Conservation (phyloP, 2,329 filamentous ascomycete species). For the Hirsutella minnesotensis region DNA sequence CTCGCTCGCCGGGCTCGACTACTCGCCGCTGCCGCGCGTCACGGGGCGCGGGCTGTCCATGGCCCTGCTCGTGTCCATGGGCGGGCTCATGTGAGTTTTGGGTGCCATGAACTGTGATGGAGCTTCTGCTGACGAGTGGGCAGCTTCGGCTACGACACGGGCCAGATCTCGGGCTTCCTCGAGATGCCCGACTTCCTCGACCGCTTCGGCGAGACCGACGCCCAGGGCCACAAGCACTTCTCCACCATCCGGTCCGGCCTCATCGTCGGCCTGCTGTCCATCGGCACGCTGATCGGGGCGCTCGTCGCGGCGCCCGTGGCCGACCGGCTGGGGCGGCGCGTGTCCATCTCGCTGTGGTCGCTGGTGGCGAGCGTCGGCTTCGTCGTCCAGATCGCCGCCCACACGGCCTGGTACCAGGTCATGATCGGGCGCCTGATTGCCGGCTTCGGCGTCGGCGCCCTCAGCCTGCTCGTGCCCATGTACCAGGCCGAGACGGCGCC, state of each 20-base stretch:
- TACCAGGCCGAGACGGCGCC: constrained; percentile 59
- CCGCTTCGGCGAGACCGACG: constrained; percentile 37
- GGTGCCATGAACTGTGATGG: no score
- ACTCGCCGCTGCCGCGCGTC: constrained; percentile 29
- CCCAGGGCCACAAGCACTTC: constrained; percentile 33
- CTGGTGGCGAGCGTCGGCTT: constrained; percentile 53
- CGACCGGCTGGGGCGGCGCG: constrained; percentile 47
- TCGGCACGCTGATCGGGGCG: constrained; percentile 48
- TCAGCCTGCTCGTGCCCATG: constrained; percentile 55
- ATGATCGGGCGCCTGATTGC: constrained; percentile 54
- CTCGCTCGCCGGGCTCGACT: constrained; percentile 28
- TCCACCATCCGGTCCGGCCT: constrained; percentile 48
- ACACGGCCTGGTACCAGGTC: constrained; percentile 47
- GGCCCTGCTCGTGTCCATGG: constrained; percentile 30
- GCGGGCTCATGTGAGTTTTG: constrained; percentile 27
- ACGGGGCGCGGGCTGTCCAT: constrained; percentile 24
- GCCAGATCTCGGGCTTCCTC: constrained; percentile 51
- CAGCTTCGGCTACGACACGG: constrained; percentile 36
- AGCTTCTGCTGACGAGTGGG: not conserved
- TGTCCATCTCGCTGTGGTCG: constrained; percentile 49
- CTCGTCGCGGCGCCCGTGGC: constrained; percentile 45
- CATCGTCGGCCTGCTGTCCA: constrained; percentile 46
- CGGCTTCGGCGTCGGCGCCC: constrained; percentile 52
- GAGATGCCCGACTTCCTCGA: constrained; percentile 42
- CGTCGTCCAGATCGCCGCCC: constrained; percentile 48